Evolutionary conservation across 1,139 yeast species (phyloP), one percentile per base, ranked within the genome.

Genomic region (Zygotorulaspora mrakii): DNA sequence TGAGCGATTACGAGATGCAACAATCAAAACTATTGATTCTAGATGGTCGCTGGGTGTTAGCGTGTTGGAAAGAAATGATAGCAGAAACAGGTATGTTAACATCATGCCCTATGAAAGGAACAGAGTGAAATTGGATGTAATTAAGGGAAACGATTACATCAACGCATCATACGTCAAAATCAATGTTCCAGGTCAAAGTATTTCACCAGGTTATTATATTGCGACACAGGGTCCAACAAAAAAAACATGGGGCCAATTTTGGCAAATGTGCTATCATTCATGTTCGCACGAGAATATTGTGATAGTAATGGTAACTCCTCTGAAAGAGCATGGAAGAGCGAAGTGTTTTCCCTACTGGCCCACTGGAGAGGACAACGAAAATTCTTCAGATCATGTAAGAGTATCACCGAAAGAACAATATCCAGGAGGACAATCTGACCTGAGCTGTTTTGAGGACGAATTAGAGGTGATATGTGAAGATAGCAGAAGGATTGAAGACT

Each of bases 271-370:
- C 27, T 75, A 70, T 48, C 67, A 71, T 35, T 71, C 74, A 47
- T 61, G 54, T 18, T 66, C 67, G 3, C 66, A 67, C 26, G 63
- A 66, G 11, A 64, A 70, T 11, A 71, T 84, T 1, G 76, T 82
- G 1, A 69, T 91, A 7, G 81, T 86, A 9, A 91, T 89, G 97
- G 78, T 91, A 33, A 89, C 98, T 0, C 94, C 95, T 0, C 62
- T 88, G 36, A 62, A 62, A 11, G 95, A 87, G 56, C 65, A 69
- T 17, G 66, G 67, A 1, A 68, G 72, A 2, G 75, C 70, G 39
- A 88, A 89, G 61, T 88, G 96, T 58, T 71, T 64, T 46, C 70
- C 71, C 42, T 89, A 89, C 60, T 89, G 96, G 96, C 85, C 65
- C 4, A 35, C 29, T 14, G 34, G 36, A 13, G 17, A 22, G 1